These are phyloP conservation scores for Candida orba DNA, from an alignment of 805 yeast species.

Conservation along the genomic window DNA sequence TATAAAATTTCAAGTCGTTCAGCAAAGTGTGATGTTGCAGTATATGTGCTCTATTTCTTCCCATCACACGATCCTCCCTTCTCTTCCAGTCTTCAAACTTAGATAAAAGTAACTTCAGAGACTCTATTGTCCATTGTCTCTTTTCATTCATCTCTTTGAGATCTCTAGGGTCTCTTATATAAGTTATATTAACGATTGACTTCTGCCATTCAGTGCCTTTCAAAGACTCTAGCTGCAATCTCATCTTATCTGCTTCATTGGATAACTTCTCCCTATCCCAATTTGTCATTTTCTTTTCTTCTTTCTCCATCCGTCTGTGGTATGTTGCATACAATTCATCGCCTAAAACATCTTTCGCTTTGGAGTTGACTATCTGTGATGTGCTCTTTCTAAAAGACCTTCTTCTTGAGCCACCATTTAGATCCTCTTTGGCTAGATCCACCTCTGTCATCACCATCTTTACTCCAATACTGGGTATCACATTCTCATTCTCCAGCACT, in stretches of 20 bases:
- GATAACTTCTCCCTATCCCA: slow-evolving; percentile 48
- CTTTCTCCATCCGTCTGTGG: slow-evolving; percentile 56
- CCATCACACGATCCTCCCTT: slow-evolving; percentile 19
- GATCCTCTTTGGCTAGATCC: background rate
- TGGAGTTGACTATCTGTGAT: slow-evolving; percentile 3
- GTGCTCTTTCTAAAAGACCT: slow-evolving; percentile 12
- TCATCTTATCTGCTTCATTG: slow-evolving; percentile 46
- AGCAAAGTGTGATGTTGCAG: background rate
- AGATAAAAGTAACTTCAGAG: slow-evolving; percentile 24
- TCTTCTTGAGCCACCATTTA: slow-evolving; percentile 1
- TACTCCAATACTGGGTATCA: slow-evolving; percentile 1
- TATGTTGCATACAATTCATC: slow-evolving; percentile 36
- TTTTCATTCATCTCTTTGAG: slow-evolving; percentile 43
- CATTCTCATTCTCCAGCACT: background rate
- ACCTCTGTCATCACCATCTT: slow-evolving; percentile 4
- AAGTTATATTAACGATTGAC: slow-evolving; percentile 40
- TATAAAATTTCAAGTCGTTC: slow-evolving; percentile 14
- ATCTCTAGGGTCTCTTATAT: slow-evolving; percentile 40
- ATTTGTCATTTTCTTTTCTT: slow-evolving; percentile 48
- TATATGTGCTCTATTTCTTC: slow-evolving; percentile 6
- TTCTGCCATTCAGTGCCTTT: slow-evolving; percentile 40
- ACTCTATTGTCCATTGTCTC: slow-evolving; percentile 44
- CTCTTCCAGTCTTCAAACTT: slow-evolving; percentile 18
- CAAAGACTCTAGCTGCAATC: slow-evolving; percentile 34
- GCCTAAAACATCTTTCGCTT: slow-evolving; percentile 35